Evolutionary conservation across 495 filamentous ascomycete species (phyloP), one percentile per base, ranked within the genome.

Genomic region (Aspergillus ellipticus): DNA sequence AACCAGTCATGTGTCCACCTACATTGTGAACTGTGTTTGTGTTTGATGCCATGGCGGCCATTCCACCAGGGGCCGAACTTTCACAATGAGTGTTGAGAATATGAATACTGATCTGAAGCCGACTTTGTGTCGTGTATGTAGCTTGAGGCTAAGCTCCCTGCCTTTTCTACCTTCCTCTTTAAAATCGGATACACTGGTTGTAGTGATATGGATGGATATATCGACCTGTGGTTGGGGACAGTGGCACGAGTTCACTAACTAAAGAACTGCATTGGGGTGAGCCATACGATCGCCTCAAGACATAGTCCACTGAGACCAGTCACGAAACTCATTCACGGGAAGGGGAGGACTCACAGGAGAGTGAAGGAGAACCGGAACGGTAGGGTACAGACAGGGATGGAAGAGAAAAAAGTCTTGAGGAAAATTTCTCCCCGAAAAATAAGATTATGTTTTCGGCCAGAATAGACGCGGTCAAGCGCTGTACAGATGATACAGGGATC

Each of bases 11-110:
- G n/a, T 11, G 19, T 17, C 42, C 26, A 65, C 68, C 68, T 53
- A 74, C 71, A 64, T 73, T 72, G 66, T 74, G 71, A 59, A 72
- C 70, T 53, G 64, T 64, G 53, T 60, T 64, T 56, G 67, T 45
- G 57, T 77, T 75, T 16, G 68, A 69, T 42, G 70, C 68, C 67
- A 73, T 76, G 21, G 70, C 63, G 51, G 71, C 65, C 75, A 76
- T 75, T 50, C 61, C 65, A 70, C 53, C 52, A 54, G 54, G 19
- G 22, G 43, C 28, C 16, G 49, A 10, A 51, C 46, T 52, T 41
- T 48, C 55, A 58, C 53, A 59, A 55, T 72, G 68, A 68, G 66
- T 73, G 66, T 59, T 68, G 61, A 53, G 54, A 50, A 49, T 55
- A 51, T 29, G 53, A 52, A 48, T 48, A 48, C 6, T 28, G 3